Evolutionary conservation across 495 filamentous ascomycete genomes (phyloP).

Genomic region (Penicillium egyptiacum): DNA sequence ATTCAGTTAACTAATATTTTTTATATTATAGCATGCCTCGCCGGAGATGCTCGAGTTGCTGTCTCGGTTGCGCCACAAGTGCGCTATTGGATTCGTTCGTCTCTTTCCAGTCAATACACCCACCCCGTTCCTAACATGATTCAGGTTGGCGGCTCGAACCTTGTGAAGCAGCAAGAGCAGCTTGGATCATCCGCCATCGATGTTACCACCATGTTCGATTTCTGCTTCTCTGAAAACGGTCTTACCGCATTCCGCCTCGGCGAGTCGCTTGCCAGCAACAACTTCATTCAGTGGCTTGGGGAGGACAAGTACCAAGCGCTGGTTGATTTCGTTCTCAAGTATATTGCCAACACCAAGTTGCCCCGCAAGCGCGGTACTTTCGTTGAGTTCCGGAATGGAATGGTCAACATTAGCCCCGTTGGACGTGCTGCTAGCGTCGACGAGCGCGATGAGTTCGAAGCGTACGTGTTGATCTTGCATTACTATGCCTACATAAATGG

Average conservation of each 20-base stretch:
- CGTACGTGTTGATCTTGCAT: constrained; percentile 26
- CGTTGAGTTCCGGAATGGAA: constrained; percentile 92
- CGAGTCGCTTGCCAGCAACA: constrained; percentile 64
- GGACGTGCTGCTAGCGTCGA: constrained; percentile 83
- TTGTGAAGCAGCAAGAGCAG: constrained; percentile 94
- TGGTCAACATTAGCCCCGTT: constrained; percentile 92
- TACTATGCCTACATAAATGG: background rate
- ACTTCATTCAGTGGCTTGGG: constrained; percentile 90
- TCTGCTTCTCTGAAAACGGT: constrained; percentile 94
- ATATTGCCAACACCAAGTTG: constrained; percentile 80
- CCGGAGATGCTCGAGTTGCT: constrained; percentile 85
- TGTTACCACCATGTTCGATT: constrained; percentile 86
- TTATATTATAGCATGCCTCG: constrained; percentile 51
- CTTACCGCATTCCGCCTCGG: constrained; percentile 87
- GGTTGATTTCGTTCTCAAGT: constrained; percentile 81
- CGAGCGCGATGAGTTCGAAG: constrained; percentile 78
- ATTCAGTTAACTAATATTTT: constrained; percentile 12
- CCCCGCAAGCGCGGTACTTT: constrained; percentile 95
- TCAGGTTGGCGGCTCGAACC: constrained; percentile 75
- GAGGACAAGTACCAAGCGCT: constrained; percentile 90
- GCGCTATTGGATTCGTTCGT: constrained; percentile 80
- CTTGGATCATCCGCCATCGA: constrained; percentile 63
- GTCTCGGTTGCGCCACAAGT: constrained; percentile 75
- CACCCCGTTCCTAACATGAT: constrained; percentile 16
- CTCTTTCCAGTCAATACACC: constrained; percentile 4